Evolutionary conservation across 169 alveolate genomes (phyloP).

Genomic region (Amoebophrya sp.): DNA sequence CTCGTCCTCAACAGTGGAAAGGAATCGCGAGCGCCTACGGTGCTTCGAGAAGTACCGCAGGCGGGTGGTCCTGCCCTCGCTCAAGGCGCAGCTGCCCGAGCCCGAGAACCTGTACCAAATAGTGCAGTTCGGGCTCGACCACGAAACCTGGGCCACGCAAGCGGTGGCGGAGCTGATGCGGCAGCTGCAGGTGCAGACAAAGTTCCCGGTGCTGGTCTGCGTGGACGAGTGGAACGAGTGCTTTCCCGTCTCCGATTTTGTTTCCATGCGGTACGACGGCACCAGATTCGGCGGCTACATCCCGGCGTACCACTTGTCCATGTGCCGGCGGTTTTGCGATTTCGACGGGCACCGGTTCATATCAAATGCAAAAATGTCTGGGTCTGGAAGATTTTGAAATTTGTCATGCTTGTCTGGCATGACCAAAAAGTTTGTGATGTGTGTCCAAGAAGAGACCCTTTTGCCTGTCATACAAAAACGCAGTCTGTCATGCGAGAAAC

Average conservation of each 20-base stretch:
- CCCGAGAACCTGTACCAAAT: conserved; percentile 44
- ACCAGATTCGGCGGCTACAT: conserved; percentile 46
- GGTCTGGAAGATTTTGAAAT: no score
- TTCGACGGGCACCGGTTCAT: conserved; percentile 43
- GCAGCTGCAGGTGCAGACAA: conserved; percentile 49
- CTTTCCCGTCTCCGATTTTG: conserved; percentile 49
- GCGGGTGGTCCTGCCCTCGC: background rate
- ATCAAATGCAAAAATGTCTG: no score
- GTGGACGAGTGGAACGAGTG: conserved; percentile 53
- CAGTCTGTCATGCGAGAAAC: no score
- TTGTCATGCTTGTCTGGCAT: no score
- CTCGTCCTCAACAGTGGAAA: no score
- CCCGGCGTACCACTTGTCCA: conserved; percentile 50
- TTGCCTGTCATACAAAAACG: no score
- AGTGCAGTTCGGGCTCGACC: conserved; percentile 43
- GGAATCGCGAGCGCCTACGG: no score
- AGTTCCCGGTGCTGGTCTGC: conserved; percentile 39
- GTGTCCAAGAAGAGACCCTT: no score
- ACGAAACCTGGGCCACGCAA: conserved; percentile 49
- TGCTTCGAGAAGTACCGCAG: background rate
- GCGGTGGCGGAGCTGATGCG: conserved; percentile 44
- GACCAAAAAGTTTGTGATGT: no score
- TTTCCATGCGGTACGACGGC: conserved; percentile 49
- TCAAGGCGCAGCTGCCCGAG: conserved; percentile 27
- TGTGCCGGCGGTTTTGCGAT: conserved; percentile 41